Percentiles rank a stretch among this genome's conserved stretches.
phyloP scores from a whole-genome alignment of 345 rosid species.

The Gossypium australe region DNA sequence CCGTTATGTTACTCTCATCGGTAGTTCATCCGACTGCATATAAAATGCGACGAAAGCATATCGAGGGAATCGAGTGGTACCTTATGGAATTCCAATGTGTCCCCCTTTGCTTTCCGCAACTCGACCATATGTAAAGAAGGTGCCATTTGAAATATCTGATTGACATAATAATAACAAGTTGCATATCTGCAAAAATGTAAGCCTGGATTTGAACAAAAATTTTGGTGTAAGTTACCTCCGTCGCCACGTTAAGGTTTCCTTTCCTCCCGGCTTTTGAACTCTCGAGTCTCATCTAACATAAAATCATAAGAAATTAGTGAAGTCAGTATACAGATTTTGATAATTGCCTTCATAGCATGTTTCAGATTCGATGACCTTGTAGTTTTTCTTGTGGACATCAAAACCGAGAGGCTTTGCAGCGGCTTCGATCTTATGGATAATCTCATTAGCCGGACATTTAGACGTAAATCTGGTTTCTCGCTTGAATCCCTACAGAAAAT shows the following conservation, averaged over 20 bases:
- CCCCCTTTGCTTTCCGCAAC: conserved; percentile 92
- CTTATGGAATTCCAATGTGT: conserved; percentile 91
- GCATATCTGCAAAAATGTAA: neutral
- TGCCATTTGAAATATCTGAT: conserved; percentile 88
- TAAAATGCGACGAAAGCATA: neutral
- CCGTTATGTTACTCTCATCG: neutral
- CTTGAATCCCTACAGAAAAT: conserved; percentile 56
- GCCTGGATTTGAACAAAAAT: neutral
- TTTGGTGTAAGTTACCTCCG: conserved; percentile 49
- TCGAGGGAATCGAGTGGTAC: conserved; percentile 24
- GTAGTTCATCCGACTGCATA: neutral
- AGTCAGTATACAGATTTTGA: neutral
- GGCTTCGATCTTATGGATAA: conserved; percentile 76
- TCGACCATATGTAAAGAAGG: conserved; percentile 95
- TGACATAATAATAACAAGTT: neutral
- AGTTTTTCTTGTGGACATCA: conserved; percentile 83
- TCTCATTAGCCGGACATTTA: conserved; percentile 75
- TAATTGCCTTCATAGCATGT: neutral
- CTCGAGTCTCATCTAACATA: conserved; percentile 76
- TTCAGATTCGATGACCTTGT: conserved; percentile 48
- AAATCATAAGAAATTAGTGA: neutral
- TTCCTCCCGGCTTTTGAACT: conserved; percentile 88
- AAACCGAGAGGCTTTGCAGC: conserved; percentile 95
- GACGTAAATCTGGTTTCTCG: conserved; percentile 90
- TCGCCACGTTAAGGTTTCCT: conserved; percentile 82